Evolutionary conservation across 2,329 filamentous ascomycete genomes (phyloP).

Genomic region (Penicillium janthinellum): DNA sequence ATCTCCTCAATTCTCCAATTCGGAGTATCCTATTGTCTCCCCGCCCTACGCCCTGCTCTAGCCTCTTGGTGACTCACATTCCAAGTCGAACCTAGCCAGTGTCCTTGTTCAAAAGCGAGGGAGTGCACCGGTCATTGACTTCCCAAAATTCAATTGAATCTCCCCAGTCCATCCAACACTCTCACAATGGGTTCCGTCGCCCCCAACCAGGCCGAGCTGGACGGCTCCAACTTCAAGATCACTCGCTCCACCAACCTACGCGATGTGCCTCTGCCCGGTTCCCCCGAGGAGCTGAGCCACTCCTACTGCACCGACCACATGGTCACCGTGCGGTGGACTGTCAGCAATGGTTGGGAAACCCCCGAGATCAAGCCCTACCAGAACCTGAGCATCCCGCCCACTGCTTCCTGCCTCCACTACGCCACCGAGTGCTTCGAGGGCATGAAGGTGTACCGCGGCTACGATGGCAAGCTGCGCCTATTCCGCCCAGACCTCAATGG

Average conservation of each 20-base stretch:
- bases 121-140: not conserved
- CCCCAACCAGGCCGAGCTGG: conserved; percentile 37
- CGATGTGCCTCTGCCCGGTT: conserved; percentile 41
- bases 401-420: conserved; percentile 80
- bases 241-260: conserved; percentile 40
- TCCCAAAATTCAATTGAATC: not conserved
- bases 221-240: conserved; percentile 44
- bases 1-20: not conserved
- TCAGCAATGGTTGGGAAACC: conserved; percentile 66
- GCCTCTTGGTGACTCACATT: not conserved
- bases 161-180: not conserved
- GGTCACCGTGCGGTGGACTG: conserved; percentile 72
- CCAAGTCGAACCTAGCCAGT: not conserved
- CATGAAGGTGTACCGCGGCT: conserved; percentile 69
- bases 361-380: conserved; percentile 78
- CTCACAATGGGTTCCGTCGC: conserved; percentile 36
- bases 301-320: conserved; percentile 78
- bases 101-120: not conserved
- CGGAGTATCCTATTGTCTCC: not conserved
- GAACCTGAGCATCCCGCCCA: conserved; percentile 75
- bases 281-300: conserved; percentile 43
- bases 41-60: not conserved
- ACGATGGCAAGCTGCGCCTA: conserved; percentile 71
- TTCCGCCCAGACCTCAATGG: conserved; percentile 78
- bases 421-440: conserved; percentile 92